Percentiles rank a stretch among this genome's conserved stretches.
phyloP scores from a whole-genome alignment of 345 rosid genomes.

The Camelina neglecta region DNA sequence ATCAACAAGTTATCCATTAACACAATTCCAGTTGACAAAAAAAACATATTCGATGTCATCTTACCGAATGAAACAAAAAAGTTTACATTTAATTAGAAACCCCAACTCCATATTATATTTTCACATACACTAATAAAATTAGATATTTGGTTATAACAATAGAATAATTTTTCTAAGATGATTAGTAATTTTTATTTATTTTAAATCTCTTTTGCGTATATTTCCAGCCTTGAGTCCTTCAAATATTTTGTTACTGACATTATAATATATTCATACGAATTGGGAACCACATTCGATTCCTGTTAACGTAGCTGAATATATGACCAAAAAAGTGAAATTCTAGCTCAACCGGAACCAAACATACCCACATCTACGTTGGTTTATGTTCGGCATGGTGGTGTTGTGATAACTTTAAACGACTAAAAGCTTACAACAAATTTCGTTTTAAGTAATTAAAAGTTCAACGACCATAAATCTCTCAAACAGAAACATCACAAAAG shows the following conservation, averaged over 20 bases:
- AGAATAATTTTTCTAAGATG: background rate
- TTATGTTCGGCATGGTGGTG: no score
- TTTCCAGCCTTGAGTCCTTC: no score
- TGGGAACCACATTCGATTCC: background rate
- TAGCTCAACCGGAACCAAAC: slow-evolving; percentile 12
- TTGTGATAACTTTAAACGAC: no score
- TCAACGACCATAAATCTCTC: no score
- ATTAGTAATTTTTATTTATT: no score
- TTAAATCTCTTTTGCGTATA: no score
- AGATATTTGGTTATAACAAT: background rate
- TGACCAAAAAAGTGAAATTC: background rate
- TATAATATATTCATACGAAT: background rate
- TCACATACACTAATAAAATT: no score
- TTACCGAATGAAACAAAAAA: background rate
- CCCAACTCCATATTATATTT: background rate
- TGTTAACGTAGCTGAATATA: background rate
- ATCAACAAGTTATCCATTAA: no score
- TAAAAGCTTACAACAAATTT: no score
- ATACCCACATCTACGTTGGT: background rate
- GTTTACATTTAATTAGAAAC: background rate
- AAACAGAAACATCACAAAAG: background rate
- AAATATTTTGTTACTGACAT: background rate
- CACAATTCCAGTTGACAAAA: no score
- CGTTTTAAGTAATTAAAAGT: no score
- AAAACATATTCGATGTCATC: background rate